These are phyloP conservation scores for Pythium phragmiticola DNA, from an alignment of 352 stramenopile genomes.

Conservation along the genomic window DNA sequence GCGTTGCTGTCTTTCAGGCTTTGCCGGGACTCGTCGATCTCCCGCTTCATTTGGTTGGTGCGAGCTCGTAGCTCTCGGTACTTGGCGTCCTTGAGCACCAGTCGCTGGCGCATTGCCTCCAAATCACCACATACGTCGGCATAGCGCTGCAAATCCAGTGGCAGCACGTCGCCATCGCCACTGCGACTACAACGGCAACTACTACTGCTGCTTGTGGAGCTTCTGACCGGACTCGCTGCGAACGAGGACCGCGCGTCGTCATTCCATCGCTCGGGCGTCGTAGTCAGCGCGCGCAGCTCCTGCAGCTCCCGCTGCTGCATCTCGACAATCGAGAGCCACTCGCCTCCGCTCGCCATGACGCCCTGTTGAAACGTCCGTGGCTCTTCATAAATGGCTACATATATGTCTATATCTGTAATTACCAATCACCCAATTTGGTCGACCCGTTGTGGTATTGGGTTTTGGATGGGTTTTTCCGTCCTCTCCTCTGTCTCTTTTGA, in stretches of 20 bases:
- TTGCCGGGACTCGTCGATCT: conserved; percentile 13
- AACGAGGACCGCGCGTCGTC: conserved; percentile 14
- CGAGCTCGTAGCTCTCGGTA: conserved; percentile 35
- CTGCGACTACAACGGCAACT: conserved; percentile 15
- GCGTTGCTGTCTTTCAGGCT: conserved; percentile 9
- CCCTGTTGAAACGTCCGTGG: background rate
- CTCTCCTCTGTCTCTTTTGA: conserved; percentile 20
- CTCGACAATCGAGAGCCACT: conserved; percentile 48
- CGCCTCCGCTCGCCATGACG: background rate
- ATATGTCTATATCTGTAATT: conserved; percentile 10
- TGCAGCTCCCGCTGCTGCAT: conserved; percentile 51
- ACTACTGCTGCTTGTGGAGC: conserved; percentile 13
- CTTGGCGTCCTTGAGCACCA: conserved; percentile 37
- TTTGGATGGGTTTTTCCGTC: conserved; percentile 14
- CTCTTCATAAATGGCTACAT: conserved; percentile 19
- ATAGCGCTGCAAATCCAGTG: conserved; percentile 42
- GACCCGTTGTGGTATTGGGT: conserved; percentile 8
- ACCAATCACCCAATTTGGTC: background rate
- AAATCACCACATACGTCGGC: conserved; percentile 43
- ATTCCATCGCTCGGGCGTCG: background rate
- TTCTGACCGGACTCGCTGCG: background rate
- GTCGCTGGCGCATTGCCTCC: conserved; percentile 32
- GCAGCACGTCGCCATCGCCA: conserved; percentile 21
- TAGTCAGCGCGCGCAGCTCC: conserved; percentile 27
- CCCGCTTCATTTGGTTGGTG: conserved; percentile 18